These are phyloP conservation scores for Vigna unguiculata DNA, from an alignment of 306 rosid genomes.

Conservation along the genomic window DNA sequence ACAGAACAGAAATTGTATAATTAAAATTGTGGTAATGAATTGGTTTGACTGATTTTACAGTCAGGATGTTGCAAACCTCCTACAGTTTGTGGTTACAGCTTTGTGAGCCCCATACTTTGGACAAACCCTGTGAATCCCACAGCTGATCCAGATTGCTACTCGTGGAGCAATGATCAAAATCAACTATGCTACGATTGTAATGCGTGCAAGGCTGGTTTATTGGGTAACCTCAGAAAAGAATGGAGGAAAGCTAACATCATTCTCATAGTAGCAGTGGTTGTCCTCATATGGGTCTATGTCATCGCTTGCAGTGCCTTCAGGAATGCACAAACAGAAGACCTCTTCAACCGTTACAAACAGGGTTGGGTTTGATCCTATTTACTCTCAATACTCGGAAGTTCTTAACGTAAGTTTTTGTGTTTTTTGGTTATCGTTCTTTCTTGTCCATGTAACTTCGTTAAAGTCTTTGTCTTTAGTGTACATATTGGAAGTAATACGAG, in stretches of 20 bases:
- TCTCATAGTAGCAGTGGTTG: conserved; percentile 77
- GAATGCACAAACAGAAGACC: conserved; percentile 90
- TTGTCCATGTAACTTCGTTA: neutral
- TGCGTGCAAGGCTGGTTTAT: conserved; percentile 89
- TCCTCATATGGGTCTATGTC: conserved; percentile 79
- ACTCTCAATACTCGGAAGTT: neutral
- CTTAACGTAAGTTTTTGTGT: neutral
- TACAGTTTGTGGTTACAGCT: conserved; percentile 72
- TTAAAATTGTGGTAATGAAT: neutral
- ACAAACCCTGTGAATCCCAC: conserved; percentile 67
- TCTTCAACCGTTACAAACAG: conserved; percentile 79
- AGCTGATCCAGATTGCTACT: conserved; percentile 78
- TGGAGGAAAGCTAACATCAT: conserved; percentile 87
- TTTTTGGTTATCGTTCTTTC: neutral
- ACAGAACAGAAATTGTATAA: too few relatives aligned
- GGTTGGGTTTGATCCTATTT: conserved; percentile 69
- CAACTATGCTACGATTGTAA: conserved; percentile 84
- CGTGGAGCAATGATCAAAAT: conserved; percentile 90
- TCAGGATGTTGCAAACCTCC: conserved; percentile 98
- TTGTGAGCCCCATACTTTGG: conserved; percentile 81
- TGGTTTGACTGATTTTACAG: conserved; percentile 53
- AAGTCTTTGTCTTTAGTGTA: conserved; percentile 20
- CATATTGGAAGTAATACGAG: conserved; percentile 11
- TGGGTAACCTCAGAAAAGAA: conserved; percentile 85
- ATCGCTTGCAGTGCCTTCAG: conserved; percentile 92